A percentile compares a stretch with the other conserved stretches of the same genome.
Conservation (phyloP, 805 yeast species). For the Saturnispora serradocipensis region DNA sequence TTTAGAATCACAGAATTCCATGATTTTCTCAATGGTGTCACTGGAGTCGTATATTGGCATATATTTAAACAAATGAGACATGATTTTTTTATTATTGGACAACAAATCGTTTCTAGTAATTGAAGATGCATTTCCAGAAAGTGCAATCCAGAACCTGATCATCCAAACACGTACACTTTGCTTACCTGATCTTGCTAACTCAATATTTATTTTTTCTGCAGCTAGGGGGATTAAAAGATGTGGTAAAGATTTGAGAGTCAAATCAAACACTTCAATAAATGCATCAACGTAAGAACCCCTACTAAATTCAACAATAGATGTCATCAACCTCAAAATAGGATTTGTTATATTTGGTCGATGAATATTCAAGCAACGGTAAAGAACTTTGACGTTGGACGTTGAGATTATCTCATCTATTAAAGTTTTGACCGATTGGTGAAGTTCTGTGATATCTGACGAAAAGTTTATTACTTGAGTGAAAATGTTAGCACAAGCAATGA, state of each 20-base stretch:
- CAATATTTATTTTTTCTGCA: slow-evolving; percentile 29
- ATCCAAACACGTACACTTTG: slow-evolving; percentile 50
- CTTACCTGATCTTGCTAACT: slow-evolving; percentile 31
- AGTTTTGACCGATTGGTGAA: slow-evolving; percentile 24
- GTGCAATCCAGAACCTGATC: slow-evolving; percentile 49
- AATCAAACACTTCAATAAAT: slow-evolving; percentile 59
- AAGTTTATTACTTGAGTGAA: slow-evolving; percentile 31
- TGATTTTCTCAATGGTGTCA: slow-evolving; percentile 30
- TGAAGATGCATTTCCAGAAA: slow-evolving; percentile 42
- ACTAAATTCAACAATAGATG: slow-evolving; percentile 39
- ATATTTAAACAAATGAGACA: slow-evolving; percentile 60
- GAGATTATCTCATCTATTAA: slow-evolving; percentile 46
- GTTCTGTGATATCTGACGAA: slow-evolving; percentile 14
- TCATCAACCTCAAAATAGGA: slow-evolving; percentile 52
- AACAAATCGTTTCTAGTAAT: slow-evolving; percentile 58
- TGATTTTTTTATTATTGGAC: slow-evolving; percentile 44
- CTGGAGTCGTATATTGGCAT: slow-evolving; percentile 45
- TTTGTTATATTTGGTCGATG: slow-evolving; percentile 49
- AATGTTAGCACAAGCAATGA: slow-evolving; percentile 35
- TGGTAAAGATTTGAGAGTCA: slow-evolving; percentile 51
- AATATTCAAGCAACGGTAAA: slow-evolving; percentile 59
- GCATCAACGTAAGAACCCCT: slow-evolving; percentile 45
- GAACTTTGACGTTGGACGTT: slow-evolving; percentile 45
- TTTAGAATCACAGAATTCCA: slow-evolving; percentile 39
- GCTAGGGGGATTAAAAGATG: slow-evolving; percentile 44